Conservation (phyloP, 805 yeast species). For the Wickerhamomyces queroliae region DNA sequence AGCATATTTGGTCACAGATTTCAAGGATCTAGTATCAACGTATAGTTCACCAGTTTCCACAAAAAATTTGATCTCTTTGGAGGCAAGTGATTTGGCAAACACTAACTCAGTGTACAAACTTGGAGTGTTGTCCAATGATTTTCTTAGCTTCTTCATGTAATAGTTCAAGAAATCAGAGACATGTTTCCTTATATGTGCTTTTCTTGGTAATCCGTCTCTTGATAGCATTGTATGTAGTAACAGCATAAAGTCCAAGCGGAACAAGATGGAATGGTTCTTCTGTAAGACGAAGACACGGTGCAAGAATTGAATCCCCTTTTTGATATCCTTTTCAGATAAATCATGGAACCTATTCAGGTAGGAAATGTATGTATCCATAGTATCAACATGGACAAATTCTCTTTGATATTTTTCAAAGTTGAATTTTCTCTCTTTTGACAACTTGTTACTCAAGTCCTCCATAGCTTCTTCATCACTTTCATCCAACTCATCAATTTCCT, state of each 20-base stretch:
- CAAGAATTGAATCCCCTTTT: constrained; percentile 61
- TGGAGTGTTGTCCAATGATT: constrained; percentile 43
- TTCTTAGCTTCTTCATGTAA: constrained; percentile 54
- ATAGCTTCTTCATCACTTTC: constrained; percentile 24
- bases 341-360: constrained; percentile 59
- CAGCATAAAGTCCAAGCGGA: constrained; percentile 69
- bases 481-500: constrained; percentile 29
- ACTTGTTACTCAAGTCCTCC: constrained; percentile 23
- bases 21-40: constrained; percentile 9
- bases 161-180: constrained; percentile 60
- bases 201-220: constrained; percentile 40
- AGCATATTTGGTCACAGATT: constrained; percentile 10
- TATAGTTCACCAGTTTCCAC: constrained; percentile 52
- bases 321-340: constrained; percentile 52
- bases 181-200: constrained; percentile 45
- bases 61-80: constrained; percentile 40
- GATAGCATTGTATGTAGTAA: constrained; percentile 48
- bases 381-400: constrained; percentile 48
- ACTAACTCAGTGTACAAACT: constrained; percentile 57
- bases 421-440: constrained; percentile 31
- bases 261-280: constrained; percentile 51
- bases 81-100: constrained; percentile 48
- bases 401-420: constrained; percentile 36
- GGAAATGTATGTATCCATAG: constrained; percentile 60
- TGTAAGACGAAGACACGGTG: constrained; percentile 63